Conservation (phyloP, 208 protist genomes). For the Porcisia deanei region DNA sequence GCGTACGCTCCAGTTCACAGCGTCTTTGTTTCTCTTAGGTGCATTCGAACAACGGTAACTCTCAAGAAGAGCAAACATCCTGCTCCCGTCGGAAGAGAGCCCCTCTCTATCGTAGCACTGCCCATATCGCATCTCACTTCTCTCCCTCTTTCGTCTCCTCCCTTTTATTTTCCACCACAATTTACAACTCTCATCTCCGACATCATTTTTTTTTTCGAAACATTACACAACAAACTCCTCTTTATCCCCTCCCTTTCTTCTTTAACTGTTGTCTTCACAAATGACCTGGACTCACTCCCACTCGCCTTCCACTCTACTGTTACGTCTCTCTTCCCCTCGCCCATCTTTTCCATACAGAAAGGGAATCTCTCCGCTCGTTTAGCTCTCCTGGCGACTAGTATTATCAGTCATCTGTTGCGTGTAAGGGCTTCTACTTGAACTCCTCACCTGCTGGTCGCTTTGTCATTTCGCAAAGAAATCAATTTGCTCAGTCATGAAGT, state of each 20-base stretch:
- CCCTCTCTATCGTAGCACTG: neutral
- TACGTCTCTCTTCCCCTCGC: neutral
- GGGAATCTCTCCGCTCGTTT: neutral
- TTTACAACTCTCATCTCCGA: neutral
- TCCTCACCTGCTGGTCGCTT: slow-evolving; percentile 11
- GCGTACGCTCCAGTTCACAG: neutral
- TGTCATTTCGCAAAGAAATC: slow-evolving; percentile 4
- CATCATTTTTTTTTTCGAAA: neutral
- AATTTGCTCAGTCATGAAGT: slow-evolving; percentile 18
- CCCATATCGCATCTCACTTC: neutral
- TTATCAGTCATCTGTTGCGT: neutral
- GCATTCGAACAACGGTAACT: neutral
- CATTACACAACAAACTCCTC: neutral
- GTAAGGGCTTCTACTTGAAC: neutral
- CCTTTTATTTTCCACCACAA: neutral
- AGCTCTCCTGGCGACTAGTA: neutral
- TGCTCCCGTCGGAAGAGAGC: neutral
- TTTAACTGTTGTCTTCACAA: neutral
- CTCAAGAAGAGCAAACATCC: neutral
- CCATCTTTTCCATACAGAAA: neutral
- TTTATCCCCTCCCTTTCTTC: too few species aligned
- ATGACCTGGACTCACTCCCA: neutral
- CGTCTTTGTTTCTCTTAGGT: neutral
- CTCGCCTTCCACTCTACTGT: neutral
- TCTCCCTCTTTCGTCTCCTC: neutral